Conservation (phyloP, 345 rosid species). For the Cardamine chenopodiifolia region DNA sequence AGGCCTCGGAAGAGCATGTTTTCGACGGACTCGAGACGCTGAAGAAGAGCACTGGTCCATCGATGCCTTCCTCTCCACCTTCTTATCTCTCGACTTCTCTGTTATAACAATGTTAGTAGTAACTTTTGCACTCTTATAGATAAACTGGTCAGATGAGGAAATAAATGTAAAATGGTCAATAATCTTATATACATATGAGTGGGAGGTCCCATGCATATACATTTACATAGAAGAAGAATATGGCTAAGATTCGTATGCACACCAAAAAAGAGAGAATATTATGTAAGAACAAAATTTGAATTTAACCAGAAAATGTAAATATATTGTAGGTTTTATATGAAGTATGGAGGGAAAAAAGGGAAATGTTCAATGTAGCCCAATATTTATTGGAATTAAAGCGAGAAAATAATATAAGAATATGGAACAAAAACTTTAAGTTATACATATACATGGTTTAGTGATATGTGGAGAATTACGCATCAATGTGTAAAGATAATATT, state of each 20-base stretch:
- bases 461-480: slow-evolving; percentile 48
- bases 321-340: neutral
- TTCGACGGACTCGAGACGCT: slow-evolving; percentile 79
- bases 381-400: slow-evolving; percentile 6
- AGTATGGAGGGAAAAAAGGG: slow-evolving; percentile 11
- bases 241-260: slow-evolving; percentile 40
- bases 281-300: slow-evolving; percentile 28
- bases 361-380: slow-evolving; percentile 27
- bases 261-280: slow-evolving; percentile 16
- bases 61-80: slow-evolving; percentile 58
- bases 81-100: slow-evolving; percentile 27
- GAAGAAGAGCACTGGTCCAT: slow-evolving; percentile 64
- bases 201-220: slow-evolving; percentile 49
- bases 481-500: slow-evolving; percentile 52
- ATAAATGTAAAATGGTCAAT: slow-evolving; percentile 33
- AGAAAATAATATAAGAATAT: slow-evolving; percentile 31
- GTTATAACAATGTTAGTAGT: slow-evolving; percentile 25
- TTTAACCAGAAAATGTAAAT: neutral
- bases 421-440: slow-evolving; percentile 41
- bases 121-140: slow-evolving; percentile 10
- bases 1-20: slow-evolving; percentile 64
- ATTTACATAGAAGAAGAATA: slow-evolving; percentile 38
- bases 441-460: slow-evolving; percentile 29
- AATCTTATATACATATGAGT: slow-evolving; percentile 31
- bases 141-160: no score